Percentiles rank a stretch among this genome's conserved stretches.
Evolutionary conservation across 2,329 filamentous ascomycete genomes (phyloP).

Genomic region (Mycosphaerella sp.): DNA sequence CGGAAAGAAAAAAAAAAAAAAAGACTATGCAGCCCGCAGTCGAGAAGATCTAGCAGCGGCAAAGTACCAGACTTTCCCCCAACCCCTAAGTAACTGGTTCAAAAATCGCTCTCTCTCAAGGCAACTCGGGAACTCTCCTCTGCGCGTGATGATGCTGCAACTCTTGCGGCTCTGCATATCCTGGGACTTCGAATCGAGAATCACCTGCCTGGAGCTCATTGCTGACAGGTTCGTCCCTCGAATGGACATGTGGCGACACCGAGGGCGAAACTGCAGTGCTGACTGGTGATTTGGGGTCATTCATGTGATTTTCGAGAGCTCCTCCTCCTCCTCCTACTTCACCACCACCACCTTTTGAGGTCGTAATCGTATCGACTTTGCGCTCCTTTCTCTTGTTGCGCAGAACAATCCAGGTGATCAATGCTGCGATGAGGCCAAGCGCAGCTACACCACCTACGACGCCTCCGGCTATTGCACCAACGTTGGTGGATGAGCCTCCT

Average conservation of each 20-base stretch:
- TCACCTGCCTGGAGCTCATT: neutral
- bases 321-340: too few species aligned
- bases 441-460: conserved; percentile 6
- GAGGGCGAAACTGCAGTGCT: neutral
- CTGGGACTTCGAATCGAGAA: neutral
- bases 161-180: conserved; percentile 2
- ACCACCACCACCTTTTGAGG: neutral
- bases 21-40: too few species aligned
- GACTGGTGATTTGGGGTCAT: neutral
- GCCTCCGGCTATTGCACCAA: conserved; percentile 4
- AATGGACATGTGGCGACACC: neutral
- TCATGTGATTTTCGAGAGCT: neutral
- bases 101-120: neutral
- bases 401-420: conserved; percentile 8
- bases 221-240: neutral
- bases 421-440: conserved; percentile 5
- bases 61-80: too few species aligned
- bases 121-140: conserved; percentile 2
- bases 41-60: too few species aligned
- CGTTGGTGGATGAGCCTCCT: conserved; percentile 1
- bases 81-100: too few species aligned
- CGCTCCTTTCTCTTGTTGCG: conserved; percentile 7
- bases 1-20: too few species aligned
- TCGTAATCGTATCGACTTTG: neutral
- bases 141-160: neutral